Conservation (phyloP, 192 early-diverging fungal genomes). For the Coemansia sp. region DNA sequence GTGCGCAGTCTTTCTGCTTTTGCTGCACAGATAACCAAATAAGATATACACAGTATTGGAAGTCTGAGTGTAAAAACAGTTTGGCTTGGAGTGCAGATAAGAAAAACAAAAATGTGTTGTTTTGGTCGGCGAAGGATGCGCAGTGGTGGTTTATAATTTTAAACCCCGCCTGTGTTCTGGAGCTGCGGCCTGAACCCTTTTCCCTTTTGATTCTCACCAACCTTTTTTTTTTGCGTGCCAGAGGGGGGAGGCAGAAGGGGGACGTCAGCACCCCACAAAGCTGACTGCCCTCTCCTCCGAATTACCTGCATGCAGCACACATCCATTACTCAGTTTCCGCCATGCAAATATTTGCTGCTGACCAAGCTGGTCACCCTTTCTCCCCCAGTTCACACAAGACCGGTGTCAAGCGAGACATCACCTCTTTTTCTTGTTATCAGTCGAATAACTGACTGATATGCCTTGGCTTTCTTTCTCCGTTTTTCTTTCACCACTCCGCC, state of each 20-base stretch:
- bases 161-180: slow-evolving; percentile 13
- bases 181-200: slow-evolving; percentile 3
- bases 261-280: neutral
- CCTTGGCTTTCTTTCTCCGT: neutral
- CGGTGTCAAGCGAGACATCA: neutral
- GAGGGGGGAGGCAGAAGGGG: neutral
- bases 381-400: slow-evolving; percentile 3
- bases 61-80: neutral
- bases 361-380: neutral
- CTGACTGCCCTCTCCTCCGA: slow-evolving; percentile 7
- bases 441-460: neutral
- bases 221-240: neutral
- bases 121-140: slow-evolving; percentile 1
- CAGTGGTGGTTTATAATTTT: slow-evolving; percentile 15
- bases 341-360: slow-evolving; percentile 8
- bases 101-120: neutral
- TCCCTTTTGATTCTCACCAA: slow-evolving; percentile 7
- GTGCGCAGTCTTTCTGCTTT: neutral
- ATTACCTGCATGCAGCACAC: slow-evolving; percentile 15
- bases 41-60: neutral
- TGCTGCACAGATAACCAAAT: too few species aligned
- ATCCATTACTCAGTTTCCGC: slow-evolving; percentile 6
- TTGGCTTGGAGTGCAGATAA: neutral
- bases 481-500: neutral
- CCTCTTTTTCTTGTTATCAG: neutral